A percentile compares a stretch with the other conserved stretches of the same genome.
Evolutionary conservation across 768 basidiomycete species (phyloP).

Genomic region (Leucocoprinus leucothites): DNA sequence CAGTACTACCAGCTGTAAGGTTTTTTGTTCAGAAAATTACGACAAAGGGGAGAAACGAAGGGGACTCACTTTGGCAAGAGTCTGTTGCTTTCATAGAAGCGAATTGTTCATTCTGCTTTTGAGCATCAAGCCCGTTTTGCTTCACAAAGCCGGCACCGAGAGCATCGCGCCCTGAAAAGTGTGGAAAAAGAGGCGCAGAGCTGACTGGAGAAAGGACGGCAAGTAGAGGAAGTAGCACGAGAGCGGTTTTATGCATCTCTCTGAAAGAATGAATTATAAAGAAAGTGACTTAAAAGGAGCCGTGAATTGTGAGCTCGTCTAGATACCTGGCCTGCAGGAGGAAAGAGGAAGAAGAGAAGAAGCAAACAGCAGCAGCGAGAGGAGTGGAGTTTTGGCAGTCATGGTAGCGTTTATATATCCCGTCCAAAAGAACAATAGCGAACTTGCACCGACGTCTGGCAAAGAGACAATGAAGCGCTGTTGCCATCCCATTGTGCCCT

Average conservation of each 20-base stretch:
- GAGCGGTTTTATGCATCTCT: slow-evolving; percentile 18
- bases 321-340: slow-evolving; percentile 24
- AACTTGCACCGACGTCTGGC: too few relatives aligned
- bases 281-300: slow-evolving; percentile 11
- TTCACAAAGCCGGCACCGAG: slow-evolving; percentile 22
- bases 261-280: background rate
- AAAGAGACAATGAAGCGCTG: too few relatives aligned
- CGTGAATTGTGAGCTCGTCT: slow-evolving; percentile 18
- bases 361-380: slow-evolving; percentile 5
- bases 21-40: background rate
- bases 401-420: background rate
- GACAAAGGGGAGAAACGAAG: background rate
- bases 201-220: slow-evolving; percentile 28
- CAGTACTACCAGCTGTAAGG: slow-evolving; percentile 31
- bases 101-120: slow-evolving; percentile 48
- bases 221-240: slow-evolving; percentile 19
- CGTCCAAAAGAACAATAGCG: slow-evolving; percentile 2
- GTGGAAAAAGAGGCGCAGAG: slow-evolving; percentile 29
- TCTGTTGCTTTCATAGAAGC: slow-evolving; percentile 37
- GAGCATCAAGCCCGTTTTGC: slow-evolving; percentile 49
- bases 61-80: slow-evolving; percentile 41
- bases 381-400: background rate
- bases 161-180: slow-evolving; percentile 24
- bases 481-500: too few relatives aligned
- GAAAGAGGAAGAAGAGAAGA: slow-evolving; percentile 13